These are phyloP conservation scores for Neopestalotiopsis sp. DNA, from an alignment of 2,329 filamentous ascomycete genomes.

Conservation along the genomic window DNA sequence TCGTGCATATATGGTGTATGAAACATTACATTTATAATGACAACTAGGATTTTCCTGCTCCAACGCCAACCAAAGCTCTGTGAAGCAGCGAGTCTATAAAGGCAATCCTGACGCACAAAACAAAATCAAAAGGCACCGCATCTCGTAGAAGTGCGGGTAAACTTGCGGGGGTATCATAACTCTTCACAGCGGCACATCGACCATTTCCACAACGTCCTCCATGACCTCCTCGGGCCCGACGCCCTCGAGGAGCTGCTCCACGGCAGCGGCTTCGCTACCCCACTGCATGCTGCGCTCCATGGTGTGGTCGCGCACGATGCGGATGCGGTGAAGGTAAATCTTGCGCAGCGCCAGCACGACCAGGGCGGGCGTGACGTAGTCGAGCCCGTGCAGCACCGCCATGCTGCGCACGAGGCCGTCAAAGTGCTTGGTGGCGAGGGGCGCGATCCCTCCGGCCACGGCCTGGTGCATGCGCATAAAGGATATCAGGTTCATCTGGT, in stretches of 20 bases:
- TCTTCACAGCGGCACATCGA: conserved; percentile 56
- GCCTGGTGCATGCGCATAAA: conserved; percentile 90
- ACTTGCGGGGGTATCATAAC: neutral
- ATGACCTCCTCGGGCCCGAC: conserved; percentile 67
- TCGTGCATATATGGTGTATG: neutral
- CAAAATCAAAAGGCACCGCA: neutral
- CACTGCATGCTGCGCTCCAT: conserved; percentile 91
- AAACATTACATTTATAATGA: conserved; percentile 3
- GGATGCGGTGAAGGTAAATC: conserved; percentile 84
- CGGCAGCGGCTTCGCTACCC: conserved; percentile 78
- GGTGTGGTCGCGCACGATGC: conserved; percentile 65
- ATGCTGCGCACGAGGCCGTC: conserved; percentile 72
- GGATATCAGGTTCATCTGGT: conserved; percentile 84
- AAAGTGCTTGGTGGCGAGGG: conserved; percentile 80
- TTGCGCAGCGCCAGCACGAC: conserved; percentile 84
- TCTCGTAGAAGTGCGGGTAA: neutral
- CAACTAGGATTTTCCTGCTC: neutral
- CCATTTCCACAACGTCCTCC: conserved; percentile 65
- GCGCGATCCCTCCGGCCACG: conserved; percentile 76
- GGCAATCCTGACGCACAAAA: neutral
- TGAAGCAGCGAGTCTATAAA: neutral
- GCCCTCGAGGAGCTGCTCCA: conserved; percentile 69
- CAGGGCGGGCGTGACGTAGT: conserved; percentile 83
- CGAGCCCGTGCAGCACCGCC: conserved; percentile 79
- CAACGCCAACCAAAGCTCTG: neutral